Evolutionary conservation across 371 early-diverging fungal species (phyloP), one percentile per base, ranked within the genome.

Genomic region (Mortierella sp.): DNA sequence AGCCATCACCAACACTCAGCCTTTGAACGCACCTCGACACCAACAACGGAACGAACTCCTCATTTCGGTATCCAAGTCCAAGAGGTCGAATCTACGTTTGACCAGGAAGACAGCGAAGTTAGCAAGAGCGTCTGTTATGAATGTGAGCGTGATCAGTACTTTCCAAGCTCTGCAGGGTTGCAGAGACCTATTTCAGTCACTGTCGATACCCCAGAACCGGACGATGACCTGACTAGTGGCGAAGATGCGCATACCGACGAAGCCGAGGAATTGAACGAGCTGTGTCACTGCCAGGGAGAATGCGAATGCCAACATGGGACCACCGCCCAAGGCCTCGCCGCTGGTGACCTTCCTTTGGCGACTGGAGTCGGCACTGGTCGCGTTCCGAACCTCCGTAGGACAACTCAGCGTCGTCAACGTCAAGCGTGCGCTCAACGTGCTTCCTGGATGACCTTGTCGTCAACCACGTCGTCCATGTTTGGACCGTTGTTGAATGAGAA

Each of bases 361-460:
- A 21, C 0, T n/a, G 13, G 13, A 46, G 13, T 9, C 9, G 11
- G 53, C 28, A n/a, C 54, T 0, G 14, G 44, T 37, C 51, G 50
- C 13, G 46, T 64, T 4, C 78, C 67, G 16, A 48, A 61, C 37
- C 73, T 78, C 28, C 78, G 78, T 26, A 72, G 78, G 43, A 78
- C 78, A 2, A 73, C 31, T 21, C 54, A 48, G 14, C 59, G 59
- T 28, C 14, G n/a, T 14, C 48, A 46, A 31, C 61, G 51, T 24
- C 54, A 37, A 2, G 53, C 59, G 19, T 50, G 37, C 9, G 21
- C 21, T 37, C 53, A 74, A 24, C 80, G 80, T 6, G 76, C 77
- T 5, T 77, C 80, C 1, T 83, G 83, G 83, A 64, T 74, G 71
- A 75, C 77, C 0, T 53, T 64, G 28, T 77, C 83, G 11, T 77